phyloP scores from a whole-genome alignment of 2,329 filamentous ascomycete species.

The Arthrobotrys iridis region DNA sequence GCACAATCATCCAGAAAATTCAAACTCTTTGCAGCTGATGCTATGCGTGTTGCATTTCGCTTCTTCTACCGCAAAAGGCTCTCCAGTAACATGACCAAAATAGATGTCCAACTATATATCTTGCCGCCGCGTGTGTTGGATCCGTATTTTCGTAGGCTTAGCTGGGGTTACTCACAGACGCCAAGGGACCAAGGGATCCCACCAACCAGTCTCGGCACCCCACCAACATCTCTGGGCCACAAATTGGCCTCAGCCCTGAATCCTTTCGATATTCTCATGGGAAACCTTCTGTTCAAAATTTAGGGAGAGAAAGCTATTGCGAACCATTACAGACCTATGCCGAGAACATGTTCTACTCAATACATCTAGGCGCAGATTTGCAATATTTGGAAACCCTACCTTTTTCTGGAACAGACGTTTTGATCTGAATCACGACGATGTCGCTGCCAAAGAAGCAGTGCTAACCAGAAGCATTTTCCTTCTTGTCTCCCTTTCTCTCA shows the following conservation, averaged over 20 bases:
- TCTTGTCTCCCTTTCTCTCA: too few species aligned
- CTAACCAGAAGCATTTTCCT: too few species aligned
- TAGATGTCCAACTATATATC: not conserved
- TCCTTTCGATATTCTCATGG: not conserved
- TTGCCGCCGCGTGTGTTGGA: constrained; percentile 5
- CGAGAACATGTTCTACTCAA: too few species aligned
- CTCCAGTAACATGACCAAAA: not conserved
- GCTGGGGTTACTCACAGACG: not conserved
- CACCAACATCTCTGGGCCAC: not conserved
- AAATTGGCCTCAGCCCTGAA: not conserved
- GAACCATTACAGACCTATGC: too few species aligned
- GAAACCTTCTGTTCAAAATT: not conserved
- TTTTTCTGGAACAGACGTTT: not conserved
- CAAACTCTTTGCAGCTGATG: not conserved
- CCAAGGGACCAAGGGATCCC: constrained; percentile 4
- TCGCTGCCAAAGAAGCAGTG: too few species aligned
- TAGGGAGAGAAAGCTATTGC: too few species aligned
- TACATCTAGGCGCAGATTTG: not conserved
- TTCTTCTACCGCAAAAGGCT: not conserved
- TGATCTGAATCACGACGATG: too few species aligned
- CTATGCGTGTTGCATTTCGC: not conserved
- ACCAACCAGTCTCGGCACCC: not conserved
- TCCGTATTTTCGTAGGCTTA: constrained; percentile 15
- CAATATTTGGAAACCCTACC: not conserved
- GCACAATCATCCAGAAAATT: not conserved